These are phyloP conservation scores for Fraxinus cuspidata DNA, from an alignment of 257 asterid species.

Conservation along the genomic window DNA sequence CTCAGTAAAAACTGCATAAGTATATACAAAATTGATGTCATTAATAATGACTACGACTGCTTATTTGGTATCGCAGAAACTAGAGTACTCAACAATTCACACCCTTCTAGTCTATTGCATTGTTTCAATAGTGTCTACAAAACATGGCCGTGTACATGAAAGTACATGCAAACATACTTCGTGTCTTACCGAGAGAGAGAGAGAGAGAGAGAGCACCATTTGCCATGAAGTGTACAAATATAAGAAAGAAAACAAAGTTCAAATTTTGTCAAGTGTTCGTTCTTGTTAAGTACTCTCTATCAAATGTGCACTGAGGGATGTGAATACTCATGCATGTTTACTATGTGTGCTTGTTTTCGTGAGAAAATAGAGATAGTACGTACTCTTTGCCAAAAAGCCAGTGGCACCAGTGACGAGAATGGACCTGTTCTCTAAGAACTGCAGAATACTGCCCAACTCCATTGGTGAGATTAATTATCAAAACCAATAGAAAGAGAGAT, in stretches of 20 bases:
- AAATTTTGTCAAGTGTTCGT: too few species aligned
- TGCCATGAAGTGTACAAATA: neutral
- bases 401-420: slow-evolving; percentile 39
- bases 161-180: neutral
- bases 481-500: neutral
- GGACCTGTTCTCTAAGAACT: slow-evolving; percentile 29
- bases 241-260: too few species aligned
- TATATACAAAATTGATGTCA: neutral
- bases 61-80: neutral
- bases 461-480: neutral
- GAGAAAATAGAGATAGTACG: neutral
- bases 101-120: neutral
- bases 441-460: slow-evolving; percentile 33
- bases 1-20: slow-evolving; percentile 71
- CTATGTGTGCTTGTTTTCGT: neutral
- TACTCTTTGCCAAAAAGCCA: slow-evolving; percentile 37
- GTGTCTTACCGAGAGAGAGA: neutral
- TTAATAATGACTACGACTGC: neutral
- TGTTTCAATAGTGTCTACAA: too few species aligned
- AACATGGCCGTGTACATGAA: too few species aligned
- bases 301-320: neutral
- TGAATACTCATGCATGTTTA: neutral
- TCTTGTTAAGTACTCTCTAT: too few species aligned
- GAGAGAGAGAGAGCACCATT: neutral
- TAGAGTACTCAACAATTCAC: neutral